phyloP scores from a whole-genome alignment of 2,329 filamentous ascomycete species.

The Zymoseptoria crescenta region DNA sequence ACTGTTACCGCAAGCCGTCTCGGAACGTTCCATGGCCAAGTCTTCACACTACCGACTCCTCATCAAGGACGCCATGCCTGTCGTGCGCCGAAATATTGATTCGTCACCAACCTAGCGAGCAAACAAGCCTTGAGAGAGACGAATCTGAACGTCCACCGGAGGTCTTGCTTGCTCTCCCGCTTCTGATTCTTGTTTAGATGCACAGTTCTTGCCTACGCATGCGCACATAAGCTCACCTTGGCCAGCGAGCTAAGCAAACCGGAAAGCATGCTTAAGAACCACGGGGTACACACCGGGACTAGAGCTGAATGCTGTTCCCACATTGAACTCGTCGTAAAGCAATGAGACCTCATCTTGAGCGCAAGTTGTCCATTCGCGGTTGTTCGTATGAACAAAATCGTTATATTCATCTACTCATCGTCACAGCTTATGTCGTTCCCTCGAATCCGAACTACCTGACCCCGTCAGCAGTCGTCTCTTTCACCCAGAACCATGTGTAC shows the following conservation, averaged over 20 bases:
- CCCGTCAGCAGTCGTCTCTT: conserved; percentile 3
- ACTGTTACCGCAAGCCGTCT: neutral
- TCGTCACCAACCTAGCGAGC: neutral
- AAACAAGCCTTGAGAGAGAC: neutral
- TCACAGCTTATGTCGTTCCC: conserved; percentile 1
- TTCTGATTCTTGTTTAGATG: neutral
- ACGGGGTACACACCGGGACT: neutral
- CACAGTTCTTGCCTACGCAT: neutral
- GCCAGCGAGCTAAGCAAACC: neutral
- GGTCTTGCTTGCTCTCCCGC: neutral
- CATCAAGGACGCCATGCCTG: neutral
- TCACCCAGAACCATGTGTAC: neutral
- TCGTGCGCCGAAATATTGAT: neutral
- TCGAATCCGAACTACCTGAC: neutral
- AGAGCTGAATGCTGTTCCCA: too few species aligned
- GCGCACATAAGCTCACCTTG: neutral
- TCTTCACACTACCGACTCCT: neutral
- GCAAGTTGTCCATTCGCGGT: neutral
- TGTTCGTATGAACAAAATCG: neutral
- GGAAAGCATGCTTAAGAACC: neutral
- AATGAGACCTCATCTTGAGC: neutral
- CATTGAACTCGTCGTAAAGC: neutral
- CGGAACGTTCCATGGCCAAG: neutral
- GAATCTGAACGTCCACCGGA: neutral
- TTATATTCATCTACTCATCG: neutral